These are phyloP conservation scores for Neoscytalidium dimidiatum DNA, from an alignment of 2,329 filamentous ascomycete species.

Conservation along the genomic window DNA sequence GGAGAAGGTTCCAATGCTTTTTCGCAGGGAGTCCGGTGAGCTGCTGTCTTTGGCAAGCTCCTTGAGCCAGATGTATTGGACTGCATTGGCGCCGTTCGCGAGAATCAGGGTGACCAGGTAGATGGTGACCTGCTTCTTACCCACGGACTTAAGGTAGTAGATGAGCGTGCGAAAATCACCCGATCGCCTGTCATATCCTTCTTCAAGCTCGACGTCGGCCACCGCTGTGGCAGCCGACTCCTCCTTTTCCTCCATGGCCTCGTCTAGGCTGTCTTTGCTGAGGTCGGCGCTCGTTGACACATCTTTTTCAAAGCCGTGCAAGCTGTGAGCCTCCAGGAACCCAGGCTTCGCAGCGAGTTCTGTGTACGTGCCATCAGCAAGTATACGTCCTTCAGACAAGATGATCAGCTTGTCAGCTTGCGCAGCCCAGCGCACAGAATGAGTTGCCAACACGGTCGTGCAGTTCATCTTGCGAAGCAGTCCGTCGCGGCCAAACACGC, in stretches of 20 bases:
- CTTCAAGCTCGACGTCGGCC: not conserved
- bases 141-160: slow-evolving; percentile 13
- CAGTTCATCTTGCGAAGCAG: slow-evolving; percentile 37
- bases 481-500: slow-evolving; percentile 49
- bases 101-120: not conserved
- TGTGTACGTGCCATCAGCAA: not conserved
- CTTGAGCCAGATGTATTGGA: slow-evolving; percentile 19
- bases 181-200: not conserved
- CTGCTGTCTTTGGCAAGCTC: not conserved
- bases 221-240: not conserved
- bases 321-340: not conserved
- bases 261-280: not conserved
- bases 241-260: not conserved
- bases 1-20: slow-evolving; percentile 6
- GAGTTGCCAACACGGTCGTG: slow-evolving; percentile 22
- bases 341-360: not conserved
- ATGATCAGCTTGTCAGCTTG: slow-evolving; percentile 19
- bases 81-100: not conserved
- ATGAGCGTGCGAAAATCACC: slow-evolving; percentile 11
- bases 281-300: not conserved
- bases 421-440: slow-evolving; percentile 14
- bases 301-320: not conserved
- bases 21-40: not conserved
- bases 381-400: not conserved
- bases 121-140: not conserved